Base-by-base conservation (phyloP, 1,284 basidiomycete genomes). In the Pseudozyma pruni region DNA sequence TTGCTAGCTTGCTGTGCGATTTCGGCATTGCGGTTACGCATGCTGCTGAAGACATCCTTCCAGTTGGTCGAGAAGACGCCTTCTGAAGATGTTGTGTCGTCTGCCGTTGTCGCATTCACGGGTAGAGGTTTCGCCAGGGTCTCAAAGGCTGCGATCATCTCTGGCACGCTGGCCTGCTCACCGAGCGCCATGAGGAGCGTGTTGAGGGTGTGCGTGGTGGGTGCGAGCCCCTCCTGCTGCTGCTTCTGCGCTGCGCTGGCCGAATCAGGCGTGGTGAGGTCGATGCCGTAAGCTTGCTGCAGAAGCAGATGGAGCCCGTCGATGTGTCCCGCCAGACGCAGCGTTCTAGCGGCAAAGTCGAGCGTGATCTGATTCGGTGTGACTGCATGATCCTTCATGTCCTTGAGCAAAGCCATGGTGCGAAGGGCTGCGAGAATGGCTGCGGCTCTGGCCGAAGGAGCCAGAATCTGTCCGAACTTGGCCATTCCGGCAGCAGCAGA, bases 101-200 rank as follows among this genome's bases (percentile, higher is more conserved):
- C 43, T 16, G 46, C 35, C 11, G 31, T 20, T 19, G 44, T n/a
- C 9, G 29, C 16, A 27, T 48, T 42, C 17, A 33, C 13, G 14
- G 67, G 73, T 10, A 80, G 55, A 10, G 78, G 72, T 51, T 71
- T 66, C 27, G 64, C 60, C 8, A 82, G 45, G 2, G 66, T 72
- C 62, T 82, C 80, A 64, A 72, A 82, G 8, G 78, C 73, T 16
- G 68, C 49, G 4, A 79, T 47, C 80, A 82, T 82, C 44, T 80
- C 68, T 2, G 72, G 61, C n/a, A 76, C 75, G 3, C 51, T 71
- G 16, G 66, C 71, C 40, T 78, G 75, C 46, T 81, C 79, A n/a
- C 79, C 80, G 20, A 82, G 72, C 19, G 78, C 75, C 76, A 78
- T 74, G 22, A 82, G 61, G 43, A 75, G 60, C 20, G 76, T 80